Base-by-base conservation (phyloP, 2,329 filamentous ascomycete genomes). In the Periconia sp. region DNA sequence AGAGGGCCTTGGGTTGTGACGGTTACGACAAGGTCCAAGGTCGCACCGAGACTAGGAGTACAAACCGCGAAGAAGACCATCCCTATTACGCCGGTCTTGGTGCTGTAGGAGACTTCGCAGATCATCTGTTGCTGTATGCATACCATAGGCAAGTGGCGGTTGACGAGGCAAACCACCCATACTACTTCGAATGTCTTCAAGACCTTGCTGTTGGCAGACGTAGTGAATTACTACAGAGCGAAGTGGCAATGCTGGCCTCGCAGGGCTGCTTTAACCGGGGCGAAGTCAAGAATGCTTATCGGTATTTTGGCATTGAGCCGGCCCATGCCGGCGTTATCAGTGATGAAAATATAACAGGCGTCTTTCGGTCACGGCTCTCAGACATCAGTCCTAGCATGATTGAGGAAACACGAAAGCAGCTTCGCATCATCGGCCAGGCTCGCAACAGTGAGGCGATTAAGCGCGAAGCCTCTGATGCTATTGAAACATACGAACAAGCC, bases 121-220 rank as follows among this genome's bases (percentile, higher is more conserved):
- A 87, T 56, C 59, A 71, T 1, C 68, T 85, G n/a, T 69, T 89
- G 13, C 69, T 77, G 19, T 86, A 83, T 63, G 81, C 83, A 4
- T 88, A 82, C 59, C 73, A 81, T 17, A 75, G 80, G 23, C 86
- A 89, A 67, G 70, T 76, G 17, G 61, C 70, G 7, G 78, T 76
- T 36, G 83, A 88, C 61, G 75, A 77, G 15, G 50, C 56, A 15
- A 79, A 81, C 46, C 71, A 72, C 13, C 68, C 83, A 2, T 82
- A 83, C 59, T 88, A 88, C 61, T 77, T 88, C 46, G 79, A 85
- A 63, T 86, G 82, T 56, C 71, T 89, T n/a, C 76, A 79, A 52
- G 73, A 77, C 33, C 79, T 89, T 39, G 79, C 80, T 12, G 70
- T 71, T 17, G 76, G 79, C 13, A 74, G 84, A 39, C 69, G 76